phyloP scores from a whole-genome alignment of 306 rosid genomes.

The Astragalus membranaceus region DNA sequence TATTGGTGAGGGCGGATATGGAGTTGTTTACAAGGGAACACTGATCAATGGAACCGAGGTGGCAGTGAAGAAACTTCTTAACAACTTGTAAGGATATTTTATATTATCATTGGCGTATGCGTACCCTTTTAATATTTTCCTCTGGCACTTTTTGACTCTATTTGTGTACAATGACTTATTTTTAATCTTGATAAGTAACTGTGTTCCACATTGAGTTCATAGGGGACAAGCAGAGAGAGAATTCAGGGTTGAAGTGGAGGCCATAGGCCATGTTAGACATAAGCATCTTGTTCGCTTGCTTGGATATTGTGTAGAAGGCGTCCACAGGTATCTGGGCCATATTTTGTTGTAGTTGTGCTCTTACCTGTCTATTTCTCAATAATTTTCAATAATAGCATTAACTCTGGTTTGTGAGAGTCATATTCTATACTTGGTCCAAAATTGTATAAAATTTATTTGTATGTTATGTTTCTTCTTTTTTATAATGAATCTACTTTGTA shows the following conservation, averaged over 20 bases:
- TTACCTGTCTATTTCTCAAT: constrained; percentile 1
- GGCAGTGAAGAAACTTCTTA: constrained; percentile 93
- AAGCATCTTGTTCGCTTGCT: constrained; percentile 91
- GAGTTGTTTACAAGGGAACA: constrained; percentile 40
- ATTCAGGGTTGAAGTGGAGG: constrained; percentile 98
- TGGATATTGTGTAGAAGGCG: constrained; percentile 92
- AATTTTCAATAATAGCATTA: neutral
- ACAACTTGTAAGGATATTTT: constrained; percentile 72
- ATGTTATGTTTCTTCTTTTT: neutral
- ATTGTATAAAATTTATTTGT: neutral
- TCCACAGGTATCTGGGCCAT: constrained; percentile 52
- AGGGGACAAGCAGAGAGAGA: constrained; percentile 99
- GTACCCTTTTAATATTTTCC: neutral
- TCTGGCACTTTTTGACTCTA: neutral
- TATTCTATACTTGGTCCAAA: neutral
- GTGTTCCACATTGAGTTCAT: constrained; percentile 14
- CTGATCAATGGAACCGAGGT: constrained; percentile 88
- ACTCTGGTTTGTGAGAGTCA: neutral
- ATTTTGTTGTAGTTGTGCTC: neutral
- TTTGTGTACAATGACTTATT: neutral
- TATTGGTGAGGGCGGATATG: constrained; percentile 65
- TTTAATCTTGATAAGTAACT: constrained; percentile 10
- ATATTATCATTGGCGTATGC: neutral
- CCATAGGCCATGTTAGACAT: constrained; percentile 95
- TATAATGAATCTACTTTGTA: neutral